Base-by-base conservation (phyloP, 1,284 basidiomycete species). In the Calocybe gambosa region DNA sequence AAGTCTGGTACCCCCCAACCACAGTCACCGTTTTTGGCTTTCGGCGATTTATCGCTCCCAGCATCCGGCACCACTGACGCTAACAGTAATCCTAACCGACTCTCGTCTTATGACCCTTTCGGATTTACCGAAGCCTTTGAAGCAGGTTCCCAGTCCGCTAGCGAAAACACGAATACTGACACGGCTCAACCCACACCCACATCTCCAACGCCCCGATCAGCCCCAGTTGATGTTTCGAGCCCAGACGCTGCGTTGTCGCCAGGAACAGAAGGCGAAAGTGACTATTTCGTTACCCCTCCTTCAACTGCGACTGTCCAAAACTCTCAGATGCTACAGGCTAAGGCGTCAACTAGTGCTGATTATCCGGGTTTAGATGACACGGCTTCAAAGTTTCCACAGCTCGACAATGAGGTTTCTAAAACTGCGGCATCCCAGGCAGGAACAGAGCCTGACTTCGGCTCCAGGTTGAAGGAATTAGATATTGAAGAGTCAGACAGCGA, bases 381-480 rank as follows among this genome's bases (percentile, higher is more conserved):
- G 39, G 49, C 56, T 36, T 38, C 61, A 1, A 56, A 60, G 9
- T 61, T 62, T 38, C 54, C 61, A 5, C 41, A 56, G 19, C 43
- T 56, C 20, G 50, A 50, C 21, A 23, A 25, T 15, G 43, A 47
- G 23, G 31, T 36, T 31, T 44, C 47, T 19, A 41, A 52, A 45
- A 40, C 50, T 38, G 52, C 53, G 18, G 37, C 26, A 10, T 43
- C 40, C 21, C 53, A 47, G 40, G 50, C 50, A 10, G 55, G 54
- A 10, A 53, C 55, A 20, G 70, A 71, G 45, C 81, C 80, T 1
- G 77, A 84, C 54, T 60, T 85, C 13, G 64, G 61, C 19, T 57
- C 75, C 6, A 65, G 71, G 25, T 64, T 85, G n/a, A 75, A 78
- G 48, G 85, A 90, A 47, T 57, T 86, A 42, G 85, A 85, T 13